These are phyloP conservation scores for Mycena polygramma DNA, from an alignment of 768 basidiomycete species.

Conservation along the genomic window DNA sequence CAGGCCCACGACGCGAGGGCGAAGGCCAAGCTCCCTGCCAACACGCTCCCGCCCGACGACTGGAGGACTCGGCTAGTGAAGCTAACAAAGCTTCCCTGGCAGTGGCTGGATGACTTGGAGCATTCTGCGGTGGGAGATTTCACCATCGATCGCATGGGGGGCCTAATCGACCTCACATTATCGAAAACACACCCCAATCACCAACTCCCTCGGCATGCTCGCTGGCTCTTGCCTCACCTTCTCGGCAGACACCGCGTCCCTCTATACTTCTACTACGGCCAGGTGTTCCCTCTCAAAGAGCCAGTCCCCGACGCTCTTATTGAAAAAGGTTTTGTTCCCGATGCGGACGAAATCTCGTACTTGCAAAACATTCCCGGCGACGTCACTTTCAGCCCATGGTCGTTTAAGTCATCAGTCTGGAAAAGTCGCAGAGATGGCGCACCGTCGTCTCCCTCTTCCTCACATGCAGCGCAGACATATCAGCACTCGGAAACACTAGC, in stretches of 20 bases:
- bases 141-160: slow-evolving; percentile 30
- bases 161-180: slow-evolving; percentile 32
- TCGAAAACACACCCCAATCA: slow-evolving; percentile 26
- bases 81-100: slow-evolving; percentile 18
- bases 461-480: slow-evolving; percentile 16
- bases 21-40: too few species aligned
- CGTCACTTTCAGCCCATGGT: slow-evolving; percentile 30
- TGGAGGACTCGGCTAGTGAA: slow-evolving; percentile 21
- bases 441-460: slow-evolving; percentile 10
- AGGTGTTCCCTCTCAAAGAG: slow-evolving; percentile 20
- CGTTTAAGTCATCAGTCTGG: neutral
- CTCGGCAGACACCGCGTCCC: slow-evolving; percentile 30
- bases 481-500: neutral
- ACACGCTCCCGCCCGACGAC: neutral
- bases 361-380: slow-evolving; percentile 15
- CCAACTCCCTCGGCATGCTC: slow-evolving; percentile 21
- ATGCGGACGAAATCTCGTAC: slow-evolving; percentile 7
- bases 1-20: too few species aligned
- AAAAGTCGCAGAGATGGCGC: slow-evolving; percentile 3
- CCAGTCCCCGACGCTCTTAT: slow-evolving; percentile 26
- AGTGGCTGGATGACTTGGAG: slow-evolving; percentile 32
- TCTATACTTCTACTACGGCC: slow-evolving; percentile 31
- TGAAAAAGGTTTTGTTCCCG: slow-evolving; percentile 15
- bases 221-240: slow-evolving; percentile 31
- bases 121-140: slow-evolving; percentile 30